Evolutionary conservation across 1,284 basidiomycete genomes (phyloP).

Genomic region (Cronartium quercuum): DNA sequence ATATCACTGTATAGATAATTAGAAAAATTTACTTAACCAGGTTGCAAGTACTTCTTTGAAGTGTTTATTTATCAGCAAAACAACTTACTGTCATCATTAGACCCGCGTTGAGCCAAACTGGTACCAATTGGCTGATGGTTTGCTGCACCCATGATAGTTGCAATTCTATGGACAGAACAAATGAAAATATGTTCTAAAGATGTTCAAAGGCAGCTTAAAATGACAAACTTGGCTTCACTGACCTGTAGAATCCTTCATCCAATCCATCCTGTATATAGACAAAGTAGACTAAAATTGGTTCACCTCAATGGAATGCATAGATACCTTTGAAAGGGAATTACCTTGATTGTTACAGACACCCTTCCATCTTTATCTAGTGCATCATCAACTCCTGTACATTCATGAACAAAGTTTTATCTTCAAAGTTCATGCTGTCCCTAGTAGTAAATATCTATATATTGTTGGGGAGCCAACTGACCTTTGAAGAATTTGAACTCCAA

Average conservation of each 20-base stretch:
- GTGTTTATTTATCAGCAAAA: no score
- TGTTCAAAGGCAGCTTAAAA: not conserved
- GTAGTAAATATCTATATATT: not conserved
- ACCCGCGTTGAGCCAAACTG: constrained; percentile 12
- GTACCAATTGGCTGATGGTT: constrained; percentile 30
- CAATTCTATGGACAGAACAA: not conserved
- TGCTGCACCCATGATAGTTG: constrained; percentile 7
- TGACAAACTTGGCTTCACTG: not conserved
- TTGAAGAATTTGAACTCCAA: constrained; percentile 27
- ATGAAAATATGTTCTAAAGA: not conserved
- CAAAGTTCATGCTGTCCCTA: not conserved
- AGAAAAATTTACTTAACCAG: no score
- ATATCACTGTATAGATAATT: no score
- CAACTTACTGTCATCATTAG: constrained; percentile 33
- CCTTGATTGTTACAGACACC: constrained; percentile 4
- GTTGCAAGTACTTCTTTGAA: no score
- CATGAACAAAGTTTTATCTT: not conserved
- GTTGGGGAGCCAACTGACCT: no score
- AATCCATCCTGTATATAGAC: constrained; percentile 2
- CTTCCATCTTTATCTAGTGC: not conserved
- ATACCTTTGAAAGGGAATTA: not conserved
- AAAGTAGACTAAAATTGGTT: not conserved
- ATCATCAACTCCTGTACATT: not conserved
- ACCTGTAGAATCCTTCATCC: constrained; percentile 7
- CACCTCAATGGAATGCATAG: not conserved